A percentile compares a stretch with the other conserved stretches of the same genome.
Evolutionary conservation across 2,329 filamentous ascomycete genomes (phyloP).

Genomic region (Aspergillus quadrilineatus): DNA sequence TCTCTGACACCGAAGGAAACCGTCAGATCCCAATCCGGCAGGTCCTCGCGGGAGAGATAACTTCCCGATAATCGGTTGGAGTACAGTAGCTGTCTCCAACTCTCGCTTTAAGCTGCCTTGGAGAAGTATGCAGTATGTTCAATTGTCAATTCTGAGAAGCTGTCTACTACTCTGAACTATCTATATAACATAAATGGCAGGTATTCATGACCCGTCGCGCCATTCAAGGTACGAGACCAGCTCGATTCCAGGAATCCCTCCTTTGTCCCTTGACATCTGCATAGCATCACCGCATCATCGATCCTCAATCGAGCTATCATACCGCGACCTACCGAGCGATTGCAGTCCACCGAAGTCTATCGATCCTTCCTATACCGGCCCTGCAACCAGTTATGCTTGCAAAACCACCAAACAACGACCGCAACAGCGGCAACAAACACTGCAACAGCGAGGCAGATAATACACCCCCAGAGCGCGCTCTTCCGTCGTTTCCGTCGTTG

Average conservation of each 20-base stretch:
- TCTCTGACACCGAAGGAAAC: background rate
- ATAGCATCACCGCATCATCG: no score
- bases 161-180: no score
- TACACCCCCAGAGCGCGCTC: conserved; percentile 45
- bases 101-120: conserved; percentile 3
- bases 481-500: conserved; percentile 52
- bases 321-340: no score
- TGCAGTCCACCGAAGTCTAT: no score
- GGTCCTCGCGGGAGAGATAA: conserved; percentile 17
- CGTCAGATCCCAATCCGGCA: conserved; percentile 15
- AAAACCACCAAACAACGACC: conserved; percentile 46
- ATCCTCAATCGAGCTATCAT: background rate
- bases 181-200: background rate
- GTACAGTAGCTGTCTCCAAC: conserved; percentile 5
- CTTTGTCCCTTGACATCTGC: no score
- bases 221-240: background rate
- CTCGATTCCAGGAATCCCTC: background rate
- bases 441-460: conserved; percentile 39
- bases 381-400: conserved; percentile 35
- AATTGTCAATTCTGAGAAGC: no score
- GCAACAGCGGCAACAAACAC: conserved; percentile 29
- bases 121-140: no score
- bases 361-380: background rate
- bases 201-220: background rate
- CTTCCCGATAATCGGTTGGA: background rate